Base-by-base conservation (phyloP, 495 filamentous ascomycete genomes). In the Penicillium parvum region DNA sequence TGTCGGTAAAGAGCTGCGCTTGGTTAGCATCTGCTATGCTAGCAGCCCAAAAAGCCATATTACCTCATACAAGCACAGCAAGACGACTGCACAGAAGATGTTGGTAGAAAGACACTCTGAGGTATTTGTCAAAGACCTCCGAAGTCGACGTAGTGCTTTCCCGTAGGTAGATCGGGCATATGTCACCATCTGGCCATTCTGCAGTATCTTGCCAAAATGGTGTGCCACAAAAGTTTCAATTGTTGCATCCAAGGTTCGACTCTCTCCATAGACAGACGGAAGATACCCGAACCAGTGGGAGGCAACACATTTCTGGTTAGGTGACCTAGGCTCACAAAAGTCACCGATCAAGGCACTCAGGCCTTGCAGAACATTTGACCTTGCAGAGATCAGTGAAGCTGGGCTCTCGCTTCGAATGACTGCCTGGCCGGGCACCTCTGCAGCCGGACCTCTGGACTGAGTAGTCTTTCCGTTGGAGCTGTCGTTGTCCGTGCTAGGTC, bases 41-140 rank as follows among this genome's bases (percentile, higher is more conserved):
- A 7, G 32, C 9, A 21, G n/a, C 5, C 6, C 11, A 16, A 25
- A 7, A 37, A 12, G 10, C 10, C 7, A 3, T 18, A 51, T 48
- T 47, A 66, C 63, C 45, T 67, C 63, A 28, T 64, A 67, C 27
- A 64, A 28, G 40, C 63, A 67, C n/a, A 61, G 40, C 8, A 67
- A 14, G 17, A 67, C 40, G 10, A 67, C 63, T 4, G 61, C 53
- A 43, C 61, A 64, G 20, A 64, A 59, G 3, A 64, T 28, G 26
- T 67, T 49, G 0, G 63, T 51, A 3, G 63, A 64, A 32, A 63
- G 38, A 9, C 42, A 36, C 48, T 67, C 57, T 1, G 53, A 47
- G 0, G 54, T 40, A 14, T 36, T 43, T 26, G 47, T 39, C 19
- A 67, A 27, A 5, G 63, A 53, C 14, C 32, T 50, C 18, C 57